A percentile compares a stretch with the other conserved stretches of the same genome.
phyloP scores from a whole-genome alignment of 495 filamentous ascomycete genomes.

The Ramalina intermedia region DNA sequence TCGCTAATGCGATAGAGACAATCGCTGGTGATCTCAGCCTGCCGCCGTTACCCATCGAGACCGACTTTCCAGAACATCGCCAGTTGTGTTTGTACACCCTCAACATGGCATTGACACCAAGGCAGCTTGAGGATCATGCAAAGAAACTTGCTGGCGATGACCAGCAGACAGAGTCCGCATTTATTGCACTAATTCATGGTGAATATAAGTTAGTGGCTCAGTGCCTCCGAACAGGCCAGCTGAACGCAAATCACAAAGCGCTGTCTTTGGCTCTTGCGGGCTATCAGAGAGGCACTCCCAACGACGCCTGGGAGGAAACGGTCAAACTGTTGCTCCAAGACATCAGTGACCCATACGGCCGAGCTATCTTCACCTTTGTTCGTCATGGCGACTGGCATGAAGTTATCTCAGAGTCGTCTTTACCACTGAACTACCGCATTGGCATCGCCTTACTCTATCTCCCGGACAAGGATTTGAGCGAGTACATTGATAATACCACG shows the following conservation, averaged over 20 bases:
- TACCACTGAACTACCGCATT: constrained; percentile 73
- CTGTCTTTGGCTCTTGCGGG: constrained; percentile 42
- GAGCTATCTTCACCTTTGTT: constrained; percentile 81
- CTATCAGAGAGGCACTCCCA: constrained; percentile 36
- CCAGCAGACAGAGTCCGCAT: constrained; percentile 69
- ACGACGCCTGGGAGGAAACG: constrained; percentile 36
- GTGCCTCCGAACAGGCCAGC: constrained; percentile 29
- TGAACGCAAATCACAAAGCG: constrained; percentile 33
- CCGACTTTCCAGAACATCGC: constrained; percentile 56
- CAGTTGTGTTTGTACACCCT: constrained; percentile 68
- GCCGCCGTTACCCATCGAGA: constrained; percentile 37
- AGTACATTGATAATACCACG: constrained; percentile 52
- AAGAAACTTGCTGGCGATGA: constrained; percentile 42
- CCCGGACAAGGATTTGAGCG: constrained; percentile 57
- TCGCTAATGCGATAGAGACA: constrained; percentile 35
- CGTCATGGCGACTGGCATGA: constrained; percentile 75
- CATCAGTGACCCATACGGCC: constrained; percentile 68
- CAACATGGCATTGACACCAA: constrained; percentile 49
- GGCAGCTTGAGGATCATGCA: constrained; percentile 47
- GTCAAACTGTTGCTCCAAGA: constrained; percentile 48
- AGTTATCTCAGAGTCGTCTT: constrained; percentile 65
- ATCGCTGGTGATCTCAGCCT: constrained; percentile 34
- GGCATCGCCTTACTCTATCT: constrained; percentile 78
- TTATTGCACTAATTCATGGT: constrained; percentile 59
- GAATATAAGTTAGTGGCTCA: constrained; percentile 41